Evolutionary conservation across 371 early-diverging fungal genomes (phyloP), one percentile per base, ranked within the genome.

Genomic region (Haplosporangium sp.): DNA sequence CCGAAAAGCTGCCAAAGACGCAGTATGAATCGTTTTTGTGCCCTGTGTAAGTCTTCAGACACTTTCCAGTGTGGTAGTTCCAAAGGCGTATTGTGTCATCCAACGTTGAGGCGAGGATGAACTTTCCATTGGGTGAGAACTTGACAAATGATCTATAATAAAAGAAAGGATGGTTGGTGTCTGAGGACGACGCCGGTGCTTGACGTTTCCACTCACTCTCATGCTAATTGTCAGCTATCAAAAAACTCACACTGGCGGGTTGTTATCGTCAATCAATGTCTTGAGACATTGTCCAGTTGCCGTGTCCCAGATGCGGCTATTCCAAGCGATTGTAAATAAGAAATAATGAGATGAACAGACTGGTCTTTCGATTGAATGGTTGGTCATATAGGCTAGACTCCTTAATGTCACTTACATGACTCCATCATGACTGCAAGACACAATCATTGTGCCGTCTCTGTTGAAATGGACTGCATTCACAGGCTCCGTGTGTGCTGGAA

Each of bases 81-180:
- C 99, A 99, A 50, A 99, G 89, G 43, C 97, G 91, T 54, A 99
- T 84, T 21, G 96, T 96, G 73, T 90, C 94, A 84, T 99, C 98
- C 59, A 95, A 85, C 9, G 97, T 96, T 0, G 95, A 90, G 6
- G 98, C 96, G 56, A 99, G 88, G 65, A 99, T 95, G 82, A 95
- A 99, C 85, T 98, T 98, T 68, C 98, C 96, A 81, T 99, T 99
- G 41, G 99, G 99, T 37, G 97, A 96, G 79, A 99, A 99, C 83
- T 96, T 96, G 41, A 95, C 98, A 85, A 95, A 97, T 0, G 97
- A 94, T 20, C 93, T 93, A 66, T 38, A 56, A 38, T 37, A 29
- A 46, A 20, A 21, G 43, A 7, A 36, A 40, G 11, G 45, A 45
- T 45, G 16, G 16, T 50, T 6, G 20, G 50, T 50, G 50, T 18